Evolutionary conservation across 2,329 filamentous ascomycete species (phyloP), one percentile per base, ranked within the genome.

Genomic region (Trichoderma sp.): DNA sequence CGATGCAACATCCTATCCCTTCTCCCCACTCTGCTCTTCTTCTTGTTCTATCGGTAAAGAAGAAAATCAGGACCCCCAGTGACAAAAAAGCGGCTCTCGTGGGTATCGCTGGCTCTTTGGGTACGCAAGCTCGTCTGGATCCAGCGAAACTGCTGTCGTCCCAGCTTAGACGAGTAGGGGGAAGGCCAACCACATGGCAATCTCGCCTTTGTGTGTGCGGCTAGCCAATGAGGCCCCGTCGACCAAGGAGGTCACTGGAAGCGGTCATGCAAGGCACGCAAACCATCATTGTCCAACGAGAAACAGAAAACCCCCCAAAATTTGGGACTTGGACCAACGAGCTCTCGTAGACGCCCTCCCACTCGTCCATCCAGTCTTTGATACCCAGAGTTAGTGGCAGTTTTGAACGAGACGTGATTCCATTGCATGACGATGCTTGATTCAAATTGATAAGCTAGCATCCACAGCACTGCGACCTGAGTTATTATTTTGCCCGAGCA

Each of bases 221-320:
- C 74, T 21, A 65, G 62, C 74, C 74, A 75, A 75, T 75, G 45
- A 62, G 16, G 59, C n/a, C 18, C 11, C 24, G 45, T 16, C 3
- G 27, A 41, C 63, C 6, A 56, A 62, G 33, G 71, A 21, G 63
- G 35, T 53, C 73, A 8, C 56, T 60, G 74, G 62, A 65, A 56
- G 67, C 56, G 66, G 66, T 56, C 74, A 75, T 75, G 74, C 74
- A 75, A 74, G 74, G 69, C 74, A 75, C 74, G 38, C 74, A 68
- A 73, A 68, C 50, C 21, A 41, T 45, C 45, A 41, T 50, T 41
- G 24, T 71, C 41, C 68, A 50, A 71, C 65, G 9, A 45, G 59
- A 41, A 56, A 71, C 59, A 71, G 27, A 29, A 27, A 38, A 1
- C 35, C 16, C 53, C 21, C 24, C 59, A 29, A 24, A 64, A 27